phyloP scores from a whole-genome alignment of 2,329 filamentous ascomycete genomes.

The Aspergillus terreus region DNA sequence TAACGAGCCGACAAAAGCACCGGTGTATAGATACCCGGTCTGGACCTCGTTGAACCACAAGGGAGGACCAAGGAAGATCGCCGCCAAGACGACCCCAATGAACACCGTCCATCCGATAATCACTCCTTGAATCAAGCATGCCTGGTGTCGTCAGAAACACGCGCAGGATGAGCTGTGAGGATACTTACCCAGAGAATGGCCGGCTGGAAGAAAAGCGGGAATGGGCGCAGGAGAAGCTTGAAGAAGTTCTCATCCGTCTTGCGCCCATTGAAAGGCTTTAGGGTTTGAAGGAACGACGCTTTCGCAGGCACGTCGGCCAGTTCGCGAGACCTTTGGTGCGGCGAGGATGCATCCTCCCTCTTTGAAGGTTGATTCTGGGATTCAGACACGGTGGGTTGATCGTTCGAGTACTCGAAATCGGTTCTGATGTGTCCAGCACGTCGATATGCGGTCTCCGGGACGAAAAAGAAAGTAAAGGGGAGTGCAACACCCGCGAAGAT shows the following conservation, averaged over 20 bases:
- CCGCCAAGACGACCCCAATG: conserved; percentile 77
- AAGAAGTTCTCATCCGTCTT: conserved; percentile 74
- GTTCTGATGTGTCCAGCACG: conserved; percentile 66
- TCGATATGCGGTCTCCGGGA: conserved; percentile 78
- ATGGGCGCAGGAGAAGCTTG: conserved; percentile 64
- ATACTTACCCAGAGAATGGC: conserved; percentile 69
- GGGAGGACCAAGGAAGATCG: conserved; percentile 75
- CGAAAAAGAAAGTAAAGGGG: conserved; percentile 70
- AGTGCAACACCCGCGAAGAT: conserved; percentile 74
- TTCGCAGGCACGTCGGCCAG: conserved; percentile 42
- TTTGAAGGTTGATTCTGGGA: conserved; percentile 9
- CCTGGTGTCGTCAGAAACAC: conserved; percentile 26
- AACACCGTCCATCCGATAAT: conserved; percentile 96
- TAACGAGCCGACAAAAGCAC: conserved; percentile 79
- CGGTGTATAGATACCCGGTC: conserved; percentile 83
- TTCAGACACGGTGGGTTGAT: conserved; percentile 11
- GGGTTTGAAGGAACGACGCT: conserved; percentile 54
- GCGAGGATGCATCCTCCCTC: conserved; percentile 4
- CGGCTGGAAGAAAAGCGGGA: conserved; percentile 79
- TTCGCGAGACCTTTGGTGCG: conserved; percentile 5
- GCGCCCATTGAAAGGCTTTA: conserved; percentile 73
- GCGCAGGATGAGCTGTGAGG: background rate
- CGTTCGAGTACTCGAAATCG: conserved; percentile 52
- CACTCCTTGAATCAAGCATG: conserved; percentile 75
- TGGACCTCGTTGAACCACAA: conserved; percentile 77